Base-by-base conservation (phyloP, 1,284 basidiomycete species). In the Tausonia pullulans region DNA sequence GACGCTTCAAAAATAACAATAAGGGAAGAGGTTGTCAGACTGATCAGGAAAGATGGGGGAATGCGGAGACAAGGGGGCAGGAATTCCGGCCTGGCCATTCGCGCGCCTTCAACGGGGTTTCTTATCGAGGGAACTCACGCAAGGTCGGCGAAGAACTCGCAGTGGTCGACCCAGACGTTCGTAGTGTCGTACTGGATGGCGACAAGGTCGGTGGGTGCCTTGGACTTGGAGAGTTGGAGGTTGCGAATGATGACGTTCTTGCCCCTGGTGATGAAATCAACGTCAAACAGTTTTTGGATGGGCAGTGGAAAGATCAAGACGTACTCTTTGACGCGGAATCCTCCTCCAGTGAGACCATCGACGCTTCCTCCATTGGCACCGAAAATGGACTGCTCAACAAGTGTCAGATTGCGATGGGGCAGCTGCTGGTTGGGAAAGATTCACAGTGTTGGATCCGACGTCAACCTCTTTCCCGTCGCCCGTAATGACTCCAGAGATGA, bases 221-320 rank as follows among this genome's bases (percentile, higher is more conserved):
- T 68, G 2, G 72, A 70, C 49, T 68, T 68, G 52, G 69, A 70
- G 43, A 73, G 64, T 40, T 69, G 65, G 40, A 73, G 60, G 65
- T 72, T 72, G 54, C 71, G 71, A 66, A 73, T 68, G 55, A 73
- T 72, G 50, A 72, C 71, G 56, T 67, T 65, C 43, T 63, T 69
- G 40, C 61, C 68, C 61, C 62, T 27, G 27, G 27, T 27, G 27
- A 27, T 27, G 27, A 27, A 27, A 27, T 27, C 27, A 27, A 27
- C 27, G 27, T 27, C 27, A 27, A 27, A 27, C 27, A 27, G 27
- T 27, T 27, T 27, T 27, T 27, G 27, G 27, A 27, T 27, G 27
- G 27, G 27, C 27, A 27, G 27, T 27, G 27, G 27, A 27, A 27
- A 27, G 27, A 27, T 27, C 27, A 27, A 1, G 27, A 27, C 27